Evolutionary conservation across 1,284 basidiomycete genomes (phyloP).

Genomic region (Puccinia coronata): DNA sequence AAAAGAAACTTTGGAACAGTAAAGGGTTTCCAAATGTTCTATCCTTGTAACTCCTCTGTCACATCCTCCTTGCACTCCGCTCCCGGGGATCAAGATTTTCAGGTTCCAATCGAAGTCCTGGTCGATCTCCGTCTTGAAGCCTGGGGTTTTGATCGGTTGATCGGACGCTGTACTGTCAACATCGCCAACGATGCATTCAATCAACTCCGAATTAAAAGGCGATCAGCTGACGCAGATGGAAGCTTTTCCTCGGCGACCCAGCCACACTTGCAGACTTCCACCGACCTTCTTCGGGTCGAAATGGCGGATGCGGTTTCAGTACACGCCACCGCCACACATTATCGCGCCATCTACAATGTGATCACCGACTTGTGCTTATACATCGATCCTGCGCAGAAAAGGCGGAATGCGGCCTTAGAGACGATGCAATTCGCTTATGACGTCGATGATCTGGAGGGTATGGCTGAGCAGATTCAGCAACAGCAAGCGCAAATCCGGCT

Average conservation of each 20-base stretch:
- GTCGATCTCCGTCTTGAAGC: constrained; percentile 81
- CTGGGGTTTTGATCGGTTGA: constrained; percentile 79
- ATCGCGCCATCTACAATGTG: constrained; percentile 81
- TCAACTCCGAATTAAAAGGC: constrained; percentile 66
- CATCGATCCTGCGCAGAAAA: constrained; percentile 79
- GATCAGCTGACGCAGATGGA: constrained; percentile 41
- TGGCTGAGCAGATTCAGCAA: constrained; percentile 50
- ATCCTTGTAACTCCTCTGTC: constrained; percentile 63
- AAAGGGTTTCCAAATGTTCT: constrained; percentile 83
- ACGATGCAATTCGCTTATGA: constrained; percentile 69
- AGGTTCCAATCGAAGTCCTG: constrained; percentile 82
- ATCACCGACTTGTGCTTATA: constrained; percentile 85
- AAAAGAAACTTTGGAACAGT: constrained; percentile 75
- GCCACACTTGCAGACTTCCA: constrained; percentile 49
- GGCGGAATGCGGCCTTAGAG: constrained; percentile 74
- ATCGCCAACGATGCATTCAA: constrained; percentile 95
- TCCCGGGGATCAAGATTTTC: constrained; percentile 57
- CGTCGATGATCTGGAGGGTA: constrained; percentile 47
- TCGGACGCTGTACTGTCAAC: constrained; percentile 82
- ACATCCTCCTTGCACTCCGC: constrained; percentile 47
- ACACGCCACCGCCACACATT: constrained; percentile 82
- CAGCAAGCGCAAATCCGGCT: constrained; percentile 46
- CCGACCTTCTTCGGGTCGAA: constrained; percentile 46
- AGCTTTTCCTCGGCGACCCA: constrained; percentile 47
- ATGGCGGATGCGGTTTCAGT: constrained; percentile 67